Conservation (phyloP, 2,329 filamentous ascomycete genomes). For the Penicillium sp. region DNA sequence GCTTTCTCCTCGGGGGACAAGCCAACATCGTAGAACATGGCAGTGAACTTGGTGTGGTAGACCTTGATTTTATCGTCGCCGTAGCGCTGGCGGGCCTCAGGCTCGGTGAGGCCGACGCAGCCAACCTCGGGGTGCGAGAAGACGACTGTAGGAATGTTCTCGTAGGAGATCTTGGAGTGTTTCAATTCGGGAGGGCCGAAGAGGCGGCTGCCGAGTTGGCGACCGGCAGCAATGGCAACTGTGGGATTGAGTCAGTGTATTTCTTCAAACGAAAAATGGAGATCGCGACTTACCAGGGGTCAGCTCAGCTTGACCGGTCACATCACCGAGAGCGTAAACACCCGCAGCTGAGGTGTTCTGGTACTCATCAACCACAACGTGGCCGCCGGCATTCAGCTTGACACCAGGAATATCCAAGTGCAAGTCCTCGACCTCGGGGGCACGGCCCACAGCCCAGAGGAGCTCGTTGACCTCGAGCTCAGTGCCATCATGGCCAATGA, state of each 20-base stretch:
- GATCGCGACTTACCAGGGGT: slow-evolving; percentile 43
- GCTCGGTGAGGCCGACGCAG: slow-evolving; percentile 50
- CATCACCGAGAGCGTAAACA: slow-evolving; percentile 51
- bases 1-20: slow-evolving; percentile 47
- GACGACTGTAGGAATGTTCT: slow-evolving; percentile 53
- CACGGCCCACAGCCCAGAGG: slow-evolving; percentile 50
- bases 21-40: slow-evolving; percentile 48
- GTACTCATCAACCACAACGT: slow-evolving; percentile 49
- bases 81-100: slow-evolving; percentile 45
- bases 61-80: slow-evolving; percentile 51
- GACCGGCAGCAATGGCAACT: slow-evolving; percentile 53
- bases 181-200: slow-evolving; percentile 48
- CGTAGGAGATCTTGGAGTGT: slow-evolving; percentile 45
- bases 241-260: neutral
- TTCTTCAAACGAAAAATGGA: neutral
- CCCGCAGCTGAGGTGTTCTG: slow-evolving; percentile 49
- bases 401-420: slow-evolving; percentile 42
- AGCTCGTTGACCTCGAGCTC: slow-evolving; percentile 49
- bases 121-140: slow-evolving; percentile 53
- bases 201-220: slow-evolving; percentile 49
- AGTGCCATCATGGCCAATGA: slow-evolving; percentile 42
- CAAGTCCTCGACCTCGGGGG: slow-evolving; percentile 45
- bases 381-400: slow-evolving; percentile 37
- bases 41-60: slow-evolving; percentile 49
- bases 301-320: slow-evolving; percentile 50